Evolutionary conservation across 441 rosid species (phyloP), one percentile per base, ranked within the genome.

Genomic region (Mallotus japonicus): DNA sequence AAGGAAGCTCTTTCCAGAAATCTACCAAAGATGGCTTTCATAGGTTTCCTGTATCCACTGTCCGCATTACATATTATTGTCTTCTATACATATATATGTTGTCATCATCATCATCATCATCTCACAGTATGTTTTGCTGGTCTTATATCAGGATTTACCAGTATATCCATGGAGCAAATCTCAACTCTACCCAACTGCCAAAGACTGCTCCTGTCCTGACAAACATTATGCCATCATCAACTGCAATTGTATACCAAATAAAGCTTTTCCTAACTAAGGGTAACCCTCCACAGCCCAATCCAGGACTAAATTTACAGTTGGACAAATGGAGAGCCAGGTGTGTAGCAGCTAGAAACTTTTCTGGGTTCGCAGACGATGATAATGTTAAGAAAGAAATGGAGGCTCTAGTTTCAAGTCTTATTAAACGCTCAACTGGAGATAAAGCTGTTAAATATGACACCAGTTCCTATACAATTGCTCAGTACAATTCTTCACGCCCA

Each of bases 121-220:
- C 64, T 24, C 55, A 63, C 28, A 32, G 1, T 44, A 12, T 34
- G 14, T 3, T 0, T 53, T 34, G 19, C 1, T 54, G 46, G 63
- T 14, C 3, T 17, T 65, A 58, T 16, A 51, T 58, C 83, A 84
- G 89, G 82, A 71, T 88, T 59, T 83, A 85, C 74, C 82, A 73
- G 65, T 82, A 82, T 80, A 77, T 81, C 24, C 87, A 78, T 34
- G 83, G 88, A 11, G 83, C 68, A 8, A 88, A 88, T 75, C 73
- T 69, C 17, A 75, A 84, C 71, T 50, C 79, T 22, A 24, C 78
- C 46, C 61, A 22, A n/a, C 60, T 84, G 8, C 8, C 67, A 8
- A 74, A 78, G 62, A 88, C 87, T 3, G 83, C 85, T 73, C 89
- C 87, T 11, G 85, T 83, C 3, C n/a, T 83, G 56, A 86, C 87